These are phyloP conservation scores for Trichoderma atrobrunneum DNA, from an alignment of 2,329 filamentous ascomycete genomes.

Conservation along the genomic window DNA sequence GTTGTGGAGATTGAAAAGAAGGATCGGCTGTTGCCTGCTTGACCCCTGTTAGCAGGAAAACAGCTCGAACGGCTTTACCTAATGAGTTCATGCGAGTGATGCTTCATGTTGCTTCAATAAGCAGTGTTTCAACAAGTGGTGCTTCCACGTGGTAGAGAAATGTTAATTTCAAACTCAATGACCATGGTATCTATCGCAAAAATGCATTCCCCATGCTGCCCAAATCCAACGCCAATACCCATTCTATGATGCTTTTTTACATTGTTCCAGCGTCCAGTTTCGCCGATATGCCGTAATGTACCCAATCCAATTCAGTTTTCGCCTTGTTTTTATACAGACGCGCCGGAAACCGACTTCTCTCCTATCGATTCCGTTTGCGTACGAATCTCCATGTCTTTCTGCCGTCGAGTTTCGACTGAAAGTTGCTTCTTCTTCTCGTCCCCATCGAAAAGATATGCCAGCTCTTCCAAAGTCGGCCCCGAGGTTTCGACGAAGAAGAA, in stretches of 20 bases:
- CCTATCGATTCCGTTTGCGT: conserved; percentile 10
- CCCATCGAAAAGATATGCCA: conserved; percentile 35
- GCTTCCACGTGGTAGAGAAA: background rate
- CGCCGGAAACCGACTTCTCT: conserved; percentile 14
- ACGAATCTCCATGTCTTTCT: conserved; percentile 17
- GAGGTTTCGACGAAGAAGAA: conserved; percentile 42
- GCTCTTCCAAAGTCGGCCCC: conserved; percentile 37
- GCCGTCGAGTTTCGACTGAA: conserved; percentile 30
- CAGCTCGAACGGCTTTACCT: background rate
- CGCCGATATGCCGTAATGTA: background rate
- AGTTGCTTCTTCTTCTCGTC: conserved; percentile 25
- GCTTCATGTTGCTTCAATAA: background rate
- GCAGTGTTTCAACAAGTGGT: background rate
- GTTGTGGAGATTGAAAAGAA: background rate
- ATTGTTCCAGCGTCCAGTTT: background rate
- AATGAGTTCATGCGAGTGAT: background rate
- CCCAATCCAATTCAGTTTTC: background rate
- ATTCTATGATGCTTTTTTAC: background rate
- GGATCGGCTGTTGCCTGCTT: conserved; percentile 11
- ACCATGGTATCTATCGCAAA: conserved; percentile 2
- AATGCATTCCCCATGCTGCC: background rate
- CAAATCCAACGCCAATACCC: background rate
- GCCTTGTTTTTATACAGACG: background rate
- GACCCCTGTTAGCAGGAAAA: background rate
- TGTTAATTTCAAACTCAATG: background rate